Evolutionary conservation across 2,329 filamentous ascomycete species (phyloP), one percentile per base, ranked within the genome.

Genomic region (Paraphaeosphaeria minitans): DNA sequence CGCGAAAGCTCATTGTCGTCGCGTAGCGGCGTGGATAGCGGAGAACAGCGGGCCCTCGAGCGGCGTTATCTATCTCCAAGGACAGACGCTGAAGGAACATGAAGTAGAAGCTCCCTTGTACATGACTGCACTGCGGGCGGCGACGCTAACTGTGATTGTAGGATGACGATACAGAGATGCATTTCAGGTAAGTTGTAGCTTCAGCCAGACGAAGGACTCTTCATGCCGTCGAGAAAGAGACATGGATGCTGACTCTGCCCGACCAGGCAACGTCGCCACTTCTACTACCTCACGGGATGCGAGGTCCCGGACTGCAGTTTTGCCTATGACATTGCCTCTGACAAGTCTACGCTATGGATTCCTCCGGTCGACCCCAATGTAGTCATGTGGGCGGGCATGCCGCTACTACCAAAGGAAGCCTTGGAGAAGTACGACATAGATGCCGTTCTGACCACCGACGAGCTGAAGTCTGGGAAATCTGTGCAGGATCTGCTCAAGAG

Each of bases 301-400:
- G 84, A 88, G 61, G 83, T 96, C 27, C 86, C 93, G 59, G 93
- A 97, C 77, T 89, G 89, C 69, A 88, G 89, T 74, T 85, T 92
- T 59, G 85, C 89, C 56, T 97, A 97, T 81, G 89, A 97, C 65
- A 89, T 96, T 58, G 81, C 85, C 47, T 83, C 86, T 47, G 84
- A 87, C 64, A 86, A 87, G 67, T 85, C 93, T 43, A 96, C 89
- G 2, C 87, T 99, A 51, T 99, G 93, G 80, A 94, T 99, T 68
- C 94, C 95, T 1, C 91, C 93, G 14, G 85, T 93, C 69, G 88
- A 97, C 67, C 86, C 92, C 16, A 91, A 94, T 45, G 88, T 88
- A 55, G 93, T 98, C 58, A 92, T 98, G 72, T 99, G 94, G 94
- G 91, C 90, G 29, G 95, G 95, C 14, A 84, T 98, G n/a, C 95